Evolutionary conservation across 352 stramenopile genomes (phyloP).

Genomic region (Globisporangium radiosum): DNA sequence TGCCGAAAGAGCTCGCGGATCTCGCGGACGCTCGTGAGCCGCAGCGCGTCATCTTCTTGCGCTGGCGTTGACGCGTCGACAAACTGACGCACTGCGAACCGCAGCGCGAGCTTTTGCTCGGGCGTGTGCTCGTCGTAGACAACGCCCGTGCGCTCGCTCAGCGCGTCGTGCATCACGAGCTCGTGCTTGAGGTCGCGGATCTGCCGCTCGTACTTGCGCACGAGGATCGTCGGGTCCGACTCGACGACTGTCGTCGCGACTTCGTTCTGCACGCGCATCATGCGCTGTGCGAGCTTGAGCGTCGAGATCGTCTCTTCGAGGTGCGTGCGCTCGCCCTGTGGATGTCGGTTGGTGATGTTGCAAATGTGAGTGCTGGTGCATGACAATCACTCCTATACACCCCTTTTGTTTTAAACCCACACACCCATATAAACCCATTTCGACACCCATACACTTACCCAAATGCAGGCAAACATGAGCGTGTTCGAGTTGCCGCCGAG

Average conservation of each 20-base stretch:
- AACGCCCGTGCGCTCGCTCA: constrained; percentile 81
- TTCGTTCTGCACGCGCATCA: constrained; percentile 93
- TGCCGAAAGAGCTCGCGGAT: constrained; percentile 90
- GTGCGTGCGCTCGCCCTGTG: constrained; percentile 79
- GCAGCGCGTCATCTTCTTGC: constrained; percentile 69
- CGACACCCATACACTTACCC: constrained; percentile 21
- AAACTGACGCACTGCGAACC: constrained; percentile 66
- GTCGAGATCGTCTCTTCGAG: constrained; percentile 93
- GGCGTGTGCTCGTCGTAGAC: constrained; percentile 88
- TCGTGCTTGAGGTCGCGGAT: constrained; percentile 92
- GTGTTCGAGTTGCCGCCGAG: constrained; percentile 95
- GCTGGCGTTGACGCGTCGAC: constrained; percentile 59
- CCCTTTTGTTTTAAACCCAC: too few relatives aligned
- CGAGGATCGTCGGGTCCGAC: constrained; percentile 75
- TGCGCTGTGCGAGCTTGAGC: constrained; percentile 88
- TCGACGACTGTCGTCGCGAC: constrained; percentile 69
- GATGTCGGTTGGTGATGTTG: too few relatives aligned
- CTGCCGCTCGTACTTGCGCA: constrained; percentile 89
- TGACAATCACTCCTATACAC: too few relatives aligned
- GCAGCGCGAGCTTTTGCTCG: constrained; percentile 83
- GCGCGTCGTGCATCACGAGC: constrained; percentile 91
- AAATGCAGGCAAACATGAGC: constrained; percentile 93
- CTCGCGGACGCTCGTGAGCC: constrained; percentile 83
- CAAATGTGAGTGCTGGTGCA: too few relatives aligned
- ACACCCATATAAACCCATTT: too few relatives aligned